A percentile compares a stretch with the other conserved stretches of the same genome.
Conservation (phyloP, 2,329 filamentous ascomycete genomes). For the Aspergillus tubingensis region DNA sequence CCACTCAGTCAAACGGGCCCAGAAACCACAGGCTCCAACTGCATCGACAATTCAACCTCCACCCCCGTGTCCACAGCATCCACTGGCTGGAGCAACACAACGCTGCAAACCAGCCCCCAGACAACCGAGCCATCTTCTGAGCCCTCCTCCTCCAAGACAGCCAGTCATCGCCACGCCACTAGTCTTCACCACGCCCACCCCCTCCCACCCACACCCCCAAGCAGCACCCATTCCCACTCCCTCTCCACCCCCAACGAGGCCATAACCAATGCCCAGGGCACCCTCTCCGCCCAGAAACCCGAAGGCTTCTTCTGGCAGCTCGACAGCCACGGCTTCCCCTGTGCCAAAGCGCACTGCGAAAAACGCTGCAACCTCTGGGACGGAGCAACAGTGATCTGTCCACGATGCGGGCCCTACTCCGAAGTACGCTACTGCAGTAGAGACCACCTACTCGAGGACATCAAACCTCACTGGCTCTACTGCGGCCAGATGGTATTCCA, state of each 20-base stretch:
- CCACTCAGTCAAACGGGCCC: neutral
- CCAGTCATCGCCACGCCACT: neutral
- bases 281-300: slow-evolving; percentile 15
- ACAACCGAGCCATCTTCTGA: slow-evolving; percentile 13
- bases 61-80: slow-evolving; percentile 17
- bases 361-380: slow-evolving; percentile 36
- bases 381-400: slow-evolving; percentile 37
- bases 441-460: slow-evolving; percentile 38
- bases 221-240: slow-evolving; percentile 5
- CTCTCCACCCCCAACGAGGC: neutral
- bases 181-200: neutral
- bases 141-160: neutral
- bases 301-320: slow-evolving; percentile 42
- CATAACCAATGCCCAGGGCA: neutral
- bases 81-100: slow-evolving; percentile 11
- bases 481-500: slow-evolving; percentile 28
- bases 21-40: neutral
- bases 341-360: slow-evolving; percentile 29
- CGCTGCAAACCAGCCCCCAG: slow-evolving; percentile 6
- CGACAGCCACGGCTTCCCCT: slow-evolving; percentile 53
- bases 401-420: slow-evolving; percentile 43
- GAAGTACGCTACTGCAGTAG: slow-evolving; percentile 42
- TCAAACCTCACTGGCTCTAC: slow-evolving; percentile 38
- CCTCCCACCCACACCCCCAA: neutral
- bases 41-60: neutral